Base-by-base conservation (phyloP, 108 stramenopile genomes). In the Cylindrotheca fusiformis region DNA sequence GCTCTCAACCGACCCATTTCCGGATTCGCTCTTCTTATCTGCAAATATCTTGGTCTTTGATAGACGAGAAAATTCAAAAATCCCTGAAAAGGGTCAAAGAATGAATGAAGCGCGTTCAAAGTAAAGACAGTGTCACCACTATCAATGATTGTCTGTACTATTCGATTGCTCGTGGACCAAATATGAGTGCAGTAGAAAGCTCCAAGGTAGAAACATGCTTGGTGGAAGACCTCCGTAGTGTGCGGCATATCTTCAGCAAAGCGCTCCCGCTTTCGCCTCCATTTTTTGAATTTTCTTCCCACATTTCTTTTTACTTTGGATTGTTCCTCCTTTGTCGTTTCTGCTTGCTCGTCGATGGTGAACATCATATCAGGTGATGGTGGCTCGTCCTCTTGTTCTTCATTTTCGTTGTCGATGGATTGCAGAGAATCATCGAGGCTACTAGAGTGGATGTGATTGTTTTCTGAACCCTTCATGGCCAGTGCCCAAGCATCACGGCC, bases 11-110 rank as follows among this genome's bases (percentile, higher is more conserved):
- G n/a, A n/a, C 36, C 14, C 36, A 55, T 28, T 0, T 63, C 49
- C 4, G 62, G 48, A 50, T 32, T 19, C 8, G n/a, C 51, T 26
- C 24, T 27, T 2, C 62, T 48, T 12, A 63, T 63, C 6, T 50
- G 17, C 8, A 51, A 14, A 29, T 63, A 65, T 47, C 74, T 48
- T 20, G 76, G 76, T 36, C 73, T 48, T 12, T 63, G 48, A 32
- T 71, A 79, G 4, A 74, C 52, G 5, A 64, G 48, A 47, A 48
- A 70, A 24, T 74, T 79, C 30, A 73, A 50, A 23, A 79, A 57
- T 4, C 78, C 78, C 51, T 79, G 78, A 33, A 71, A 32, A 14
- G 78, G 78, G 22, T 60, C 53, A 24, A 70, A 70, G 25, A 51
- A 60, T 6, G 66, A 41, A 49, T 58, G 57, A 8, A 58, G 45